Percentiles rank a stretch among this genome's conserved stretches.
These are phyloP conservation scores for Trichosporon sp. DNA, from an alignment of 1,284 basidiomycete species.

Conservation along the genomic window DNA sequence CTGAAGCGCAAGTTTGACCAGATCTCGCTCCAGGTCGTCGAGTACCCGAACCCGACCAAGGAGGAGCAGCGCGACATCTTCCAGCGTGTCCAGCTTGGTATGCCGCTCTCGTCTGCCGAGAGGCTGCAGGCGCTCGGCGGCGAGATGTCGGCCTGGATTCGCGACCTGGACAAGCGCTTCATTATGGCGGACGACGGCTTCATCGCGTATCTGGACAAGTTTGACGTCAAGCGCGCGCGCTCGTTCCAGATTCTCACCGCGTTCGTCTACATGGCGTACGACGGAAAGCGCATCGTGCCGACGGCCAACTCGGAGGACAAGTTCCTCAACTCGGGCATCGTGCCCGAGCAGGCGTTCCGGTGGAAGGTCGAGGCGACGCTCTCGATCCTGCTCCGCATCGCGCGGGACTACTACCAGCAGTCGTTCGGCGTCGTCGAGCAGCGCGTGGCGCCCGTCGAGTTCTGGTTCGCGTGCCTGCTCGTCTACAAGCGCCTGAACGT, in stretches of 20 bases:
- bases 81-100: conserved; percentile 48
- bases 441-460: conserved; percentile 43
- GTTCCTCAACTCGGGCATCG: conserved; percentile 24
- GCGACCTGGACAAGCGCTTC: conserved; percentile 33
- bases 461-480: conserved; percentile 32
- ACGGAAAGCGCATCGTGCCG: not conserved
- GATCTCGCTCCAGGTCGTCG: conserved; percentile 33
- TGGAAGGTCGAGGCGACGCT: conserved; percentile 31
- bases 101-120: conserved; percentile 42
- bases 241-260: conserved; percentile 31
- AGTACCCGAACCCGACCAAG: conserved; percentile 34
- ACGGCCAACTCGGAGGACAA: conserved; percentile 7
- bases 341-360: conserved; percentile 31
- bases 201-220: conserved; percentile 11
- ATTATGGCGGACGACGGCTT: conserved; percentile 7
- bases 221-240: conserved; percentile 27
- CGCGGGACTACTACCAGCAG: conserved; percentile 22
- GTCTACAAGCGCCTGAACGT: conserved; percentile 34
- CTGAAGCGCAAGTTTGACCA: conserved; percentile 38
- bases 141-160: conserved; percentile 34
- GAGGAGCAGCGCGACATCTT: conserved; percentile 46
- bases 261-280: conserved; percentile 26
- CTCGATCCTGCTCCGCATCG: conserved; percentile 33
- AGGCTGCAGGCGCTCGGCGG: conserved; percentile 41
- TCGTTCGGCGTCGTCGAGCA: conserved; percentile 29